Evolutionary conservation across 345 rosid species (phyloP).

Genomic region (Rhizophora apiculata): DNA sequence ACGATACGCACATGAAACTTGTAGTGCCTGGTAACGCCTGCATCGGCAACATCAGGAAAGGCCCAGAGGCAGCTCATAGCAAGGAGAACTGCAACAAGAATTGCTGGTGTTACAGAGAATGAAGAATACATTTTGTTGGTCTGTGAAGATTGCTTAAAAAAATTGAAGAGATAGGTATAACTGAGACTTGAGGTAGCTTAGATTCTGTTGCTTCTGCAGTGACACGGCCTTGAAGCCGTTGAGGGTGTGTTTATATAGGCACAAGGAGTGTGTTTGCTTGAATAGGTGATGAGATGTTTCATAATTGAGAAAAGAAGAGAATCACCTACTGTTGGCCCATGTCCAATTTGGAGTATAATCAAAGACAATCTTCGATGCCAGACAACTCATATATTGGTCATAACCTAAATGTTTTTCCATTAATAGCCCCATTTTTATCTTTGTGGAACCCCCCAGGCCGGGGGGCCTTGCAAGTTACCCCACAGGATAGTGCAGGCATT

Average conservation of each 20-base stretch:
- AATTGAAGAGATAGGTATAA: not conserved
- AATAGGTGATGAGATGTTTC: slow-evolving; percentile 19
- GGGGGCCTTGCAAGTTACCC: too few species aligned
- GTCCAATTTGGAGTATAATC: slow-evolving; percentile 37
- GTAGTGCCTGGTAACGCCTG: slow-evolving; percentile 68
- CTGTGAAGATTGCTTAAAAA: not conserved
- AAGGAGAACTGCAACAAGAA: slow-evolving; percentile 22
- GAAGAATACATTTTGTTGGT: slow-evolving; percentile 20
- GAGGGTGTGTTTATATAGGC: slow-evolving; percentile 19
- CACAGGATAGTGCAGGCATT: too few species aligned
- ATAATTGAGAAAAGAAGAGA: slow-evolving; percentile 8
- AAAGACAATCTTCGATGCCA: slow-evolving; percentile 26
- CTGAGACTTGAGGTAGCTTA: not conserved
- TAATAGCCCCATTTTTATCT: too few species aligned
- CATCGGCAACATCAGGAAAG: slow-evolving; percentile 35
- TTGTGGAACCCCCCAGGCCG: too few species aligned
- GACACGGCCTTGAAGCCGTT: too few species aligned
- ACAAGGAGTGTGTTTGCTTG: slow-evolving; percentile 13
- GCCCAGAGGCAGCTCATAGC: slow-evolving; percentile 22
- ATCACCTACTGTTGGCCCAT: slow-evolving; percentile 33
- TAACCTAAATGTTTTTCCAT: not conserved
- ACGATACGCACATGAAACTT: slow-evolving; percentile 45
- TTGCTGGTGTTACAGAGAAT: slow-evolving; percentile 3
- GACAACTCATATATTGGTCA: not conserved
- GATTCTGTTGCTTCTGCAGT: not conserved